Evolutionary conservation across 2,329 filamentous ascomycete genomes (phyloP).

Genomic region (Trichophyton equinum): DNA sequence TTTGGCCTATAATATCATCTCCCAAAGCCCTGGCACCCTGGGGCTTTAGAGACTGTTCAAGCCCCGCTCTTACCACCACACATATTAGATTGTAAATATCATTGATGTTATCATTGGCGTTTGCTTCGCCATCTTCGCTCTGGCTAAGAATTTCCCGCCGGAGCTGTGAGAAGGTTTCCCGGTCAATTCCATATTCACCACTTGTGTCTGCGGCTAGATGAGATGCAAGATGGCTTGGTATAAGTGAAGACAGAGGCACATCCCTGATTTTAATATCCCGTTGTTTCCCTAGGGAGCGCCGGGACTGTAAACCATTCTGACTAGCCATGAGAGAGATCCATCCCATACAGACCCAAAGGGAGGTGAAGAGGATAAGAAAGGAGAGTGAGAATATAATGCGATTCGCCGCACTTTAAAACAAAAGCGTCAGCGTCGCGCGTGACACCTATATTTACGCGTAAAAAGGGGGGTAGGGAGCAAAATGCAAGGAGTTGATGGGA

Average conservation of each 20-base stretch:
- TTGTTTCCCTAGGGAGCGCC: constrained; percentile 4
- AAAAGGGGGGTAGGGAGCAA: not conserved
- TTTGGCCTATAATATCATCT: constrained; percentile 36
- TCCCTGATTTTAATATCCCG: constrained; percentile 13
- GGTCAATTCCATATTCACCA: constrained; percentile 51
- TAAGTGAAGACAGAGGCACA: constrained; percentile 54
- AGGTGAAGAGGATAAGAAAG: not conserved
- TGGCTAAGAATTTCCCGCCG: constrained; percentile 50
- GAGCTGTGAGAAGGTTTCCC: constrained; percentile 62
- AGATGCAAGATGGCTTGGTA: constrained; percentile 77
- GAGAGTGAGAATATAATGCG: not conserved
- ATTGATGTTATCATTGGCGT: constrained; percentile 52
- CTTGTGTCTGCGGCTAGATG: constrained; percentile 57
- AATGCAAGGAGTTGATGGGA: not conserved
- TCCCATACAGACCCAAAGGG: constrained; percentile 1
- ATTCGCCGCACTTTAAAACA: not conserved
- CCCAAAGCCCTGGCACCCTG: constrained; percentile 19
- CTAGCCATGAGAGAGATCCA: constrained; percentile 10
- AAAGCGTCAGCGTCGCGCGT: not conserved
- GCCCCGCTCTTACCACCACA: constrained; percentile 65
- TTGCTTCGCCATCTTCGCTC: constrained; percentile 31
- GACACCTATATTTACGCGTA: not conserved
- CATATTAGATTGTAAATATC: constrained; percentile 79
- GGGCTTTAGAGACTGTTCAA: constrained; percentile 49
- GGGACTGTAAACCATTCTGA: constrained; percentile 8